Conservation (phyloP, 1,284 basidiomycete genomes). For the Cryptococcus sp. region DNA sequence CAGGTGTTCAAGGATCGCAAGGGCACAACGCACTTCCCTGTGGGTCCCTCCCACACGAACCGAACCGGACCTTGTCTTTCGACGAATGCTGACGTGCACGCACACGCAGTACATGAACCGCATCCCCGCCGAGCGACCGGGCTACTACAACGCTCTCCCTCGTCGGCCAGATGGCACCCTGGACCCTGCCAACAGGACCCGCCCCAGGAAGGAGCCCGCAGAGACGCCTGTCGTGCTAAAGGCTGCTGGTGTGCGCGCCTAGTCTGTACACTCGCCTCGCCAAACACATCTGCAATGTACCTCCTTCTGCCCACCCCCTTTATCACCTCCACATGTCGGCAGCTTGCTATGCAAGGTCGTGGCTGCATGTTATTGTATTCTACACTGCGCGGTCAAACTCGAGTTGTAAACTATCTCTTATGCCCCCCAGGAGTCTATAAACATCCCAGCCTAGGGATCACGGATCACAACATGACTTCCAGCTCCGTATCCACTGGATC, state of each 20-base stretch:
- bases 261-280: background rate
- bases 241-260: constrained; percentile 16
- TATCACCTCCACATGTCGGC: too few relatives aligned
- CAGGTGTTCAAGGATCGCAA: constrained; percentile 20
- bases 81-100: background rate
- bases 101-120: constrained; percentile 17
- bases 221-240: constrained; percentile 20
- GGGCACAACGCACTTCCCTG: constrained; percentile 29
- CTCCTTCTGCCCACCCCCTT: too few relatives aligned
- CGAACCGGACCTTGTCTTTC: background rate
- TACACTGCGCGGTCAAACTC: too few relatives aligned
- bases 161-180: constrained; percentile 19
- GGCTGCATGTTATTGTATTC: too few relatives aligned
- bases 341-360: too few relatives aligned
- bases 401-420: too few relatives aligned
- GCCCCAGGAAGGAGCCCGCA: constrained; percentile 13
- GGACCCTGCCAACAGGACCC: constrained; percentile 16
- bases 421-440: too few relatives aligned
- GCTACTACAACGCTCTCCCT: constrained; percentile 12
- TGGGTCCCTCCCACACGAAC: background rate
- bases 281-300: too few relatives aligned
- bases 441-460: too few relatives aligned
- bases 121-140: constrained; percentile 17
- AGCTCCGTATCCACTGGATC: background rate
- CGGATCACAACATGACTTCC: background rate